A percentile compares a stretch with the other conserved stretches of the same genome.
Evolutionary conservation across 1,284 basidiomycete genomes (phyloP).

Genomic region (Fomitopsis pinicola): DNA sequence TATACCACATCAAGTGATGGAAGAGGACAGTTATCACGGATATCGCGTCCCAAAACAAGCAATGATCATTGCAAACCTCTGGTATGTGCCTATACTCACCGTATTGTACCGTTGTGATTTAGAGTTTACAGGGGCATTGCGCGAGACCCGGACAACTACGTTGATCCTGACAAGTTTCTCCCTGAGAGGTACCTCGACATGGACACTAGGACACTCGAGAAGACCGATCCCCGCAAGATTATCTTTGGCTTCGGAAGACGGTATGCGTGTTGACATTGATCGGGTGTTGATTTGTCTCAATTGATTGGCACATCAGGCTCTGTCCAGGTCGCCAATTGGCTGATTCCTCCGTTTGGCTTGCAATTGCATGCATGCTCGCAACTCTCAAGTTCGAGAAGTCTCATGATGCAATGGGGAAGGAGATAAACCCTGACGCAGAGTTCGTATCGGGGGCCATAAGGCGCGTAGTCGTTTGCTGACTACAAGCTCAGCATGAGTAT

Average conservation of each 20-base stretch:
- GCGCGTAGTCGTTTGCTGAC: background rate
- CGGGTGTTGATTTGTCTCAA: background rate
- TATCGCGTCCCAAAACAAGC: conserved; percentile 17
- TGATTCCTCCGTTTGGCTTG: conserved; percentile 20
- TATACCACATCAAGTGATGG: conserved; percentile 15
- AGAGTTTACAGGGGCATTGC: conserved; percentile 3
- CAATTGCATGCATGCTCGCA: conserved; percentile 16
- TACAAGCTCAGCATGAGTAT: no score
- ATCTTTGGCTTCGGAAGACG: conserved; percentile 34
- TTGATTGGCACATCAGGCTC: background rate
- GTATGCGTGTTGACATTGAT: conserved; percentile 27
- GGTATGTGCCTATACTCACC: background rate
- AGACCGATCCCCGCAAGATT: conserved; percentile 22
- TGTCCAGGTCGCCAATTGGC: background rate
- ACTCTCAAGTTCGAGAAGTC: no score
- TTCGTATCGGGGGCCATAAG: conserved; percentile 11
- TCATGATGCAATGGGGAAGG: conserved; percentile 14
- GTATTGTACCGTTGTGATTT: background rate
- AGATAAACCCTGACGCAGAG: conserved; percentile 14
- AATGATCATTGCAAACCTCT: background rate
- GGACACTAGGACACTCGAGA: conserved; percentile 16
- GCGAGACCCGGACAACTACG: conserved; percentile 2
- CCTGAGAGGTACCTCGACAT: conserved; percentile 21
- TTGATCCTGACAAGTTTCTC: conserved; percentile 7
- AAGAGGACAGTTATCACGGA: conserved; percentile 15